Evolutionary conservation across 75 land plant species (phyloP).

Genomic region (Larix kaempferi): DNA sequence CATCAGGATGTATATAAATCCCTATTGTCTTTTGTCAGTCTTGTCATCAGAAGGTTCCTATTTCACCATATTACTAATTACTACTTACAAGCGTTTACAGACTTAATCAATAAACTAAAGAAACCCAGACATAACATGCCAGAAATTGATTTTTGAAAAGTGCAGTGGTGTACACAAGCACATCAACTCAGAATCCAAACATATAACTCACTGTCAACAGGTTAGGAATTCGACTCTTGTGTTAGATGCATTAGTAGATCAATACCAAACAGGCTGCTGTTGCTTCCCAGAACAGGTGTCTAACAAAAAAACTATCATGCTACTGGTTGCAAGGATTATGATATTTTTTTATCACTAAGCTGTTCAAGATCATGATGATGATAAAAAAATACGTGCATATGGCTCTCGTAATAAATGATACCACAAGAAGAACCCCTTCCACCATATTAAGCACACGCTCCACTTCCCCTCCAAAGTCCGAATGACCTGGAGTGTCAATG

Average conservation of each 20-base stretch:
- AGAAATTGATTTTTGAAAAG: neutral
- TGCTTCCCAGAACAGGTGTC: neutral
- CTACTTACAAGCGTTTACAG: neutral
- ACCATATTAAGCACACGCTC: slow-evolving; percentile 99
- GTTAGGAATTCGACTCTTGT: neutral
- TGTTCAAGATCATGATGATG: neutral
- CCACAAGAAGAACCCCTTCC: slow-evolving; percentile 97
- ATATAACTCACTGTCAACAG: neutral
- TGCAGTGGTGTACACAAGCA: neutral
- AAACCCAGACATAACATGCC: slow-evolving; percentile 6
- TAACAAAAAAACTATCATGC: slow-evolving; percentile 1
- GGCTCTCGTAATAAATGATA: slow-evolving; percentile 15
- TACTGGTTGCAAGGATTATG: neutral
- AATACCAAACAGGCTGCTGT: neutral
- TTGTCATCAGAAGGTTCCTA: neutral
- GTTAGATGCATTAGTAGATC: neutral
- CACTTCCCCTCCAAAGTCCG: slow-evolving; percentile 99
- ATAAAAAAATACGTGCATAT: neutral
- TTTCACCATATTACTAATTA: neutral
- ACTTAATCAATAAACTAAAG: neutral
- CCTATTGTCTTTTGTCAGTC: neutral
- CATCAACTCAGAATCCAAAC: neutral
- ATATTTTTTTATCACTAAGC: neutral
- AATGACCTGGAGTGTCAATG: slow-evolving; percentile 97
- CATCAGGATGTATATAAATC: neutral